These are phyloP conservation scores for Epichloe uncinata DNA, from an alignment of 2,329 filamentous ascomycete genomes.

Conservation along the genomic window DNA sequence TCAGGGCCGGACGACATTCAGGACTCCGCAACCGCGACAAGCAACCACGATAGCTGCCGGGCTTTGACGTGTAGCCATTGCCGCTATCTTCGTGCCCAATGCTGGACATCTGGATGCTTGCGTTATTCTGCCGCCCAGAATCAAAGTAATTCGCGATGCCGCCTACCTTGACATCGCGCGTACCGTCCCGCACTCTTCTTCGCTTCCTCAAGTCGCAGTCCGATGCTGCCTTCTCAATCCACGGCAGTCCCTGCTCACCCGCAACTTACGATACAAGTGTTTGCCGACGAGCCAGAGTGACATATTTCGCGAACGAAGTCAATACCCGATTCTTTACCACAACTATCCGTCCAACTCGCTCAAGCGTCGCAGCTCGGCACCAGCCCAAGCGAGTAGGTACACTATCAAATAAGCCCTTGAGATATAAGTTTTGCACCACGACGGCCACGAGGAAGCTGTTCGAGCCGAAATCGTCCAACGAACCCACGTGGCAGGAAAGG, in stretches of 20 bases:
- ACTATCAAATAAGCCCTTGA: background rate
- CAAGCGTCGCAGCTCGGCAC: background rate
- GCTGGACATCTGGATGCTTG: constrained; percentile 3
- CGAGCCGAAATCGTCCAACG: constrained; percentile 10
- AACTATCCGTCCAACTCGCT: background rate
- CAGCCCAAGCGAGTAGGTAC: background rate
- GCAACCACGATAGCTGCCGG: background rate
- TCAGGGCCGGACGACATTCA: background rate
- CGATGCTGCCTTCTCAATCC: constrained; percentile 39
- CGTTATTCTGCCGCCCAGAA: constrained; percentile 4
- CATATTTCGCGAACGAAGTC: background rate
- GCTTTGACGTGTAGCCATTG: constrained; percentile 4
- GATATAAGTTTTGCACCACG: constrained; percentile 16
- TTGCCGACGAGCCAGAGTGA: constrained; percentile 11
- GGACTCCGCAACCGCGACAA: background rate
- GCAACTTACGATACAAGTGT: constrained; percentile 6
- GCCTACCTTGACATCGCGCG: constrained; percentile 28
- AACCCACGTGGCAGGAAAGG: constrained; percentile 33
- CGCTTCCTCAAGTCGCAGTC: constrained; percentile 63
- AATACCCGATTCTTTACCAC: background rate
- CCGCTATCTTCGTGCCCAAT: constrained; percentile 5
- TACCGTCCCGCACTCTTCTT: constrained; percentile 46
- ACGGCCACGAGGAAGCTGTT: constrained; percentile 9
- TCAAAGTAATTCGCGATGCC: constrained; percentile 25
- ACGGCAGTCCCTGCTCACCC: constrained; percentile 14